Conservation (phyloP, 768 basidiomycete species). For the Postia placenta region DNA sequence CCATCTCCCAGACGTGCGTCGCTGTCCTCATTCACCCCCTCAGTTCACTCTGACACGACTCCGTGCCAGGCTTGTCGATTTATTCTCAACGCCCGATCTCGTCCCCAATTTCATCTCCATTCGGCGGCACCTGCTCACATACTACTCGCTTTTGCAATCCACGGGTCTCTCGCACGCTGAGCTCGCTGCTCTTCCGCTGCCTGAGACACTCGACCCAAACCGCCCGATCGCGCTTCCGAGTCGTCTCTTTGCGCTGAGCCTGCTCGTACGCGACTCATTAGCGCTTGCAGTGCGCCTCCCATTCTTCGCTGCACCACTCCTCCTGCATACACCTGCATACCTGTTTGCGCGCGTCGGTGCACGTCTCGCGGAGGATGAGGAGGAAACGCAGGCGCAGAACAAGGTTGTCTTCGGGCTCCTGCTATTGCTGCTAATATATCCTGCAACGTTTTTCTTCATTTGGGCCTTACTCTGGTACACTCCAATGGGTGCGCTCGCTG, state of each 20-base stretch:
- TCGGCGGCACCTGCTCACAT: constrained; percentile 71
- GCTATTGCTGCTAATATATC: constrained; percentile 74
- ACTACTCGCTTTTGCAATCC: constrained; percentile 81
- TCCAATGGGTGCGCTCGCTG: constrained; percentile 64
- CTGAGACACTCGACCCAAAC: constrained; percentile 75
- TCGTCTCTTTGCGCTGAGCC: constrained; percentile 71
- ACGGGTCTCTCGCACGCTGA: constrained; percentile 82
- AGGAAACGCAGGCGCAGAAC: constrained; percentile 96
- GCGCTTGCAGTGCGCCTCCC: constrained; percentile 69
- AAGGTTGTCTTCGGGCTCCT: constrained; percentile 88
- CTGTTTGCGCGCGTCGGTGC: constrained; percentile 73
- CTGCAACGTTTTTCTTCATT: constrained; percentile 74
- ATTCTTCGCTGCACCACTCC: constrained; percentile 82
- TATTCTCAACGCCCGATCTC: constrained; percentile 68
- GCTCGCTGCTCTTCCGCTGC: constrained; percentile 78
- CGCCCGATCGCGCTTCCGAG: constrained; percentile 70
- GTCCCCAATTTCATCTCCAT: constrained; percentile 54
- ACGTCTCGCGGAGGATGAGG: constrained; percentile 71
- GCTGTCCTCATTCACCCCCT: not conserved
- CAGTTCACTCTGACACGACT: constrained; percentile 7
- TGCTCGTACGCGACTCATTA: constrained; percentile 76
- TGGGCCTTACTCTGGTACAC: constrained; percentile 84
- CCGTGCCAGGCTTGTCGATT: constrained; percentile 72
- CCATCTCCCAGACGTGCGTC: constrained; percentile 85
- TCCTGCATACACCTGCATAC: constrained; percentile 84